Conservation (phyloP, 371 early-diverging fungal species). For the Actinomucor elegans region DNA sequence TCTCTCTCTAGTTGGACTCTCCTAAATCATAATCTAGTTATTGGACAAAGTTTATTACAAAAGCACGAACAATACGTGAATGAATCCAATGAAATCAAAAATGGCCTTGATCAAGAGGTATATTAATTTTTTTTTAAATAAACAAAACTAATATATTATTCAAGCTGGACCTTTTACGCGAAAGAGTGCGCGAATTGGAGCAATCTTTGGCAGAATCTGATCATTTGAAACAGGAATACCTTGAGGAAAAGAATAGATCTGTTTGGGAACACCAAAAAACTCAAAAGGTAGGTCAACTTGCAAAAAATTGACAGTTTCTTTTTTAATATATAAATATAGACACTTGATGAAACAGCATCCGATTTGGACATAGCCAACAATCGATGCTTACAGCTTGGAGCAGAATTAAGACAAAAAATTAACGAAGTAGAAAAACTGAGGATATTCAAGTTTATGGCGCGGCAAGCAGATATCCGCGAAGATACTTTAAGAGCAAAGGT, state of each 20-base stretch:
- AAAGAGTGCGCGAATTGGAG: slow-evolving; percentile 28
- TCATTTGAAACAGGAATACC: slow-evolving; percentile 22
- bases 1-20: background rate
- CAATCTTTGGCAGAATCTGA: slow-evolving; percentile 36
- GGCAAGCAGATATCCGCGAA: slow-evolving; percentile 46
- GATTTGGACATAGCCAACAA: slow-evolving; percentile 39
- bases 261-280: slow-evolving; percentile 43
- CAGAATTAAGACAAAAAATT: slow-evolving; percentile 32
- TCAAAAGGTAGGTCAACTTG: slow-evolving; percentile 34
- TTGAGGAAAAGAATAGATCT: slow-evolving; percentile 25
- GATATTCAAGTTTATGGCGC: slow-evolving; percentile 43
- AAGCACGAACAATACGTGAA: slow-evolving; percentile 40
- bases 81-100: slow-evolving; percentile 29
- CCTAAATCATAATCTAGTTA: slow-evolving; percentile 23
- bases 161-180: slow-evolving; percentile 27
- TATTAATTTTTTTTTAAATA: background rate
- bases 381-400: slow-evolving; percentile 32
- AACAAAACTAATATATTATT: background rate
- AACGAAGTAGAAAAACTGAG: slow-evolving; percentile 43
- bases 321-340: slow-evolving; percentile 12
- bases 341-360: slow-evolving; percentile 30
- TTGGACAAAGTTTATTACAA: slow-evolving; percentile 45
- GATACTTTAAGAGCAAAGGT: slow-evolving; percentile 40
- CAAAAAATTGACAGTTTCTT: background rate
- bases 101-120: slow-evolving; percentile 37